These are phyloP conservation scores for Botrytis hyacinthi DNA, from an alignment of 2,329 filamentous ascomycete species.

Conservation along the genomic window DNA sequence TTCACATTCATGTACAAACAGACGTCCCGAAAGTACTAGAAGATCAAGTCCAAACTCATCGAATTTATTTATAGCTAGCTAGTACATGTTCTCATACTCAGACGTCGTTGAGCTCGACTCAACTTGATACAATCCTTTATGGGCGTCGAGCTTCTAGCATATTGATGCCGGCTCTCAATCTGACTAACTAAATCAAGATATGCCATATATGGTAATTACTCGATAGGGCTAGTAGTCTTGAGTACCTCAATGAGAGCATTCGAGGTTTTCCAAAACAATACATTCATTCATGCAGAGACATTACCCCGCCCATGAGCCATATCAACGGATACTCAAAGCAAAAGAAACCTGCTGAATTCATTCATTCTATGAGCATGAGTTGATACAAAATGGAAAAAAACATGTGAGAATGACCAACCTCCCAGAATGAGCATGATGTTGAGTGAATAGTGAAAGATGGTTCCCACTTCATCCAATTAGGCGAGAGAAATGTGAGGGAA, in stretches of 20 bases:
- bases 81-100: neutral
- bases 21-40: neutral
- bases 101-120: neutral
- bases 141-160: no score
- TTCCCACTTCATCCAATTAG: neutral
- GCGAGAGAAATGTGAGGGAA: constrained; percentile 2
- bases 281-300: neutral
- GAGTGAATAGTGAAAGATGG: neutral
- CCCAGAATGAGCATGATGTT: neutral
- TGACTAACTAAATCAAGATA: neutral
- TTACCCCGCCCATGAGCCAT: neutral
- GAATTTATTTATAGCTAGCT: neutral
- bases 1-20: neutral
- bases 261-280: neutral
- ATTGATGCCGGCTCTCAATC: neutral
- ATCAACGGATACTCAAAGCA: neutral
- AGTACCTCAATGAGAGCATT: neutral
- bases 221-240: no score
- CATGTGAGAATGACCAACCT: neutral
- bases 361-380: neutral
- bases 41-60: neutral
- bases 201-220: neutral
- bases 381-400: neutral
- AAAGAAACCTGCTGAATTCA: neutral
- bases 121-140: neutral